Conservation (phyloP, 2,329 filamentous ascomycete species). For the Fusarium dimerum region DNA sequence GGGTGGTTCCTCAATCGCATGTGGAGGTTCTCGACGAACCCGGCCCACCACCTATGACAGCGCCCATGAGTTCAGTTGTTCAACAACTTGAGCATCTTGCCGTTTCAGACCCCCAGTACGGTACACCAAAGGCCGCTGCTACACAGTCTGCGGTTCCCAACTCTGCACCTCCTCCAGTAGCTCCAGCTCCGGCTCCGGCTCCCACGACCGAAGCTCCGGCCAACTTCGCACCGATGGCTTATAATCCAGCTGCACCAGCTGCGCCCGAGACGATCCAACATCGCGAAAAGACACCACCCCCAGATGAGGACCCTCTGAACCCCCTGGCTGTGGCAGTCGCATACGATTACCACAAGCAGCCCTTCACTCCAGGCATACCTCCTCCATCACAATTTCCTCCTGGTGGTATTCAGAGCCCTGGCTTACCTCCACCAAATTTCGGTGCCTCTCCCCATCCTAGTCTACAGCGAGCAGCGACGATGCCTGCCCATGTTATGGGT, state of each 20-base stretch:
- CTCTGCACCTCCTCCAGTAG: conserved; percentile 26
- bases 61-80: conserved; percentile 67
- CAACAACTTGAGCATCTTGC: conserved; percentile 73
- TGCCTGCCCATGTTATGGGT: conserved; percentile 47
- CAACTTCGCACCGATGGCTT: conserved; percentile 66
- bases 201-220: conserved; percentile 23
- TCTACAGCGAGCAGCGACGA: conserved; percentile 50
- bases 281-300: conserved; percentile 79
- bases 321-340: conserved; percentile 59
- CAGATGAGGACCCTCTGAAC: conserved; percentile 62
- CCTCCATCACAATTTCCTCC: conserved; percentile 48
- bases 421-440: conserved; percentile 45
- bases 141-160: conserved; percentile 17
- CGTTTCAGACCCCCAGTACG: conserved; percentile 59
- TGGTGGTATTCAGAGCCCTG: conserved; percentile 44
- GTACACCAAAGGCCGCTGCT: conserved; percentile 21
- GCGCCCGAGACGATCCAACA: conserved; percentile 71
- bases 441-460: conserved; percentile 44
- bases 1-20: conserved; percentile 62
- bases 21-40: conserved; percentile 68
- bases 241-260: conserved; percentile 77
- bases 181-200: conserved; percentile 25
- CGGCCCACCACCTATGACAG: conserved; percentile 45
- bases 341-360: conserved; percentile 55
- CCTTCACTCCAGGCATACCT: conserved; percentile 54